Percentiles rank a stretch among this genome's conserved stretches.
phyloP scores from a whole-genome alignment of 768 basidiomycete species.

The Tylopilus balloui region DNA sequence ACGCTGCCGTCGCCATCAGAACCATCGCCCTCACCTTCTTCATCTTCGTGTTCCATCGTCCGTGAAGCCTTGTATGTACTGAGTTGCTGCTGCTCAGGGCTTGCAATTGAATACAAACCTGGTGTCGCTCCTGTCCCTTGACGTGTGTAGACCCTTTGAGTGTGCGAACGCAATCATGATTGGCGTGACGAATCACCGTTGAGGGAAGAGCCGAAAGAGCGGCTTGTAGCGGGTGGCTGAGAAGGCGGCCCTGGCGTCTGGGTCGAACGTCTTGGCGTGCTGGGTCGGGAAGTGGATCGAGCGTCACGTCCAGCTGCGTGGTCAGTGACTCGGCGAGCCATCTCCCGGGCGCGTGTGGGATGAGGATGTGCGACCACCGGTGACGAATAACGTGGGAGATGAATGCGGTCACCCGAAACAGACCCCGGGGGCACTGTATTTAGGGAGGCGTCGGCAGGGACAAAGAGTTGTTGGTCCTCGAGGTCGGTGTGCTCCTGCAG shows the following conservation, averaged over 20 bases:
- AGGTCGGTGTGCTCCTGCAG: slow-evolving; percentile 49
- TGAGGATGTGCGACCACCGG: slow-evolving; percentile 28
- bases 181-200: slow-evolving; percentile 47
- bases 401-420: slow-evolving; percentile 5
- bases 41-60: slow-evolving; percentile 10
- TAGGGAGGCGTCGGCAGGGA: slow-evolving; percentile 56
- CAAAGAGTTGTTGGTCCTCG: slow-evolving; percentile 65
- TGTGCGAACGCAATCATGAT: slow-evolving; percentile 36
- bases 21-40: slow-evolving; percentile 28
- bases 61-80: slow-evolving; percentile 18
- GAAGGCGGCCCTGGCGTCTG: slow-evolving; percentile 28
- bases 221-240: slow-evolving; percentile 30
- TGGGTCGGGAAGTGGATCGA: slow-evolving; percentile 24
- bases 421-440: slow-evolving; percentile 1
- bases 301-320: slow-evolving; percentile 13
- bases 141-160: slow-evolving; percentile 31
- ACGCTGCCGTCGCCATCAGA: slow-evolving; percentile 38
- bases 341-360: slow-evolving; percentile 24
- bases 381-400: slow-evolving; percentile 8
- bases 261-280: slow-evolving; percentile 25
- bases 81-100: slow-evolving; percentile 18
- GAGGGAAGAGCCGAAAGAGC: slow-evolving; percentile 37
- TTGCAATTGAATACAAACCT: slow-evolving; percentile 21
- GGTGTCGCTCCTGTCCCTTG: slow-evolving; percentile 30
- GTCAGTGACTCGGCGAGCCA: slow-evolving; percentile 13